A percentile compares a stretch with the other conserved stretches of the same genome.
These are phyloP conservation scores for Botrytis paeoniae DNA, from an alignment of 2,329 filamentous ascomycete genomes.

Conservation along the genomic window DNA sequence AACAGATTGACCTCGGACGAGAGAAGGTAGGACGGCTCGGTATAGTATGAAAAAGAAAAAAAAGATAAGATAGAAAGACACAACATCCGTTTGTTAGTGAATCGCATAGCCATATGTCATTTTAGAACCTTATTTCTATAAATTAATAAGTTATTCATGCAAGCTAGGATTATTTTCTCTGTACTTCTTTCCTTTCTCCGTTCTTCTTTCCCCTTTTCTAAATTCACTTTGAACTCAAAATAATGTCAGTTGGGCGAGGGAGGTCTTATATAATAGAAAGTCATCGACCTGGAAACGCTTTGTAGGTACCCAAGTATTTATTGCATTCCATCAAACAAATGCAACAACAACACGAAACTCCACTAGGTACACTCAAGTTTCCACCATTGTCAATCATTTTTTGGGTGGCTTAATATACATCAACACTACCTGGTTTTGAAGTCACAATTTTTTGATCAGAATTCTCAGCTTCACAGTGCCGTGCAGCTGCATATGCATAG, in stretches of 20 bases:
- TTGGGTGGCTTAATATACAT: neutral
- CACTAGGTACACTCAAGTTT: neutral
- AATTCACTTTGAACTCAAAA: neutral
- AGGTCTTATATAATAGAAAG: neutral
- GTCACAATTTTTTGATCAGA: neutral
- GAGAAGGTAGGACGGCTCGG: neutral
- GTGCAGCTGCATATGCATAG: constrained; percentile 14
- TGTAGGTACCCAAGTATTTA: neutral
- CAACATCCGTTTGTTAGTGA: neutral
- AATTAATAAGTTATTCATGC: neutral
- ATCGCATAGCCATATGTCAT: neutral
- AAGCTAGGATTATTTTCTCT: neutral
- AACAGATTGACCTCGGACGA: neutral
- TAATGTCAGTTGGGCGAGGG: neutral
- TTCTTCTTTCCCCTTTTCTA: neutral
- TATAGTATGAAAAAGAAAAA: neutral
- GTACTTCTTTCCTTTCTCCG: neutral
- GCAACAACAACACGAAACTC: neutral
- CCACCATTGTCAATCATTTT: constrained; percentile 6
- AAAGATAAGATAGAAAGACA: neutral
- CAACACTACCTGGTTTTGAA: neutral
- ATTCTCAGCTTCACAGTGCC: constrained; percentile 10
- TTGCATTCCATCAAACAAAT: neutral
- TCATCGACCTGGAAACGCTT: constrained; percentile 1
- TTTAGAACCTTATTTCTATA: neutral